Evolutionary conservation across 169 alveolate species (phyloP), one percentile per base, ranked within the genome.

Genomic region (Plasmodium cynomolgi): DNA sequence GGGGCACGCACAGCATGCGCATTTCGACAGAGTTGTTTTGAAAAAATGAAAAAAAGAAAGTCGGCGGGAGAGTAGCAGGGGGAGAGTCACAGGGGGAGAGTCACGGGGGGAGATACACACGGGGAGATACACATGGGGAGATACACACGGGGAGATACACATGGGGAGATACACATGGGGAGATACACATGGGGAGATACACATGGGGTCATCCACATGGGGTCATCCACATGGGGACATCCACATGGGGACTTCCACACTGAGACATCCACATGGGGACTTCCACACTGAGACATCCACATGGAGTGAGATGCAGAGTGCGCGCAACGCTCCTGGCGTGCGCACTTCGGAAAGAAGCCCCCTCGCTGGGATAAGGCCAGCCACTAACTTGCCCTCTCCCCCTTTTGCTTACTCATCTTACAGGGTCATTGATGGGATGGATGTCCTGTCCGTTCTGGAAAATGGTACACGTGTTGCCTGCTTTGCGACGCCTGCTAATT

Each of bases 351-450:
- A 50, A 15, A 15, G 62, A 50, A 15, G 23, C 62, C 56, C 62
- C 62, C 15, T 15, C 23, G 62, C 23, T 3, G 23, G 77, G 77
- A 23, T 23, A 11, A 68, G 15, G 77, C n/a, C 31, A 68, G 6
- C 31, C 37, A 4, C 77, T 26, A 68, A 68, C 3, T 5, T 7
- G 39, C n/a, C 1, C 33, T 29, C 33, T 11, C 13, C n/a, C 11
- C 11, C 11, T 58, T 62, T 62, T 20, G 0, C 9, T 7, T 20
- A 31, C 20, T 17, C 4, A 37, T 26, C 62, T 54, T 93, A 26
- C 80, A 97, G 98, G 95, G 96, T 98, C 34, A 97, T 98, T 0
- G 99, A 98, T 84, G 99, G 99, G 23, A 81, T 98, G 94, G 99
- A 98, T 92, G 97, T 99, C 5, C 92, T 98, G 31, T 98, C 98